Percentiles rank a stretch among this genome's conserved stretches.
These are phyloP conservation scores for Phyllosticta capitalensis DNA, from an alignment of 2,329 filamentous ascomycete genomes.

Conservation along the genomic window DNA sequence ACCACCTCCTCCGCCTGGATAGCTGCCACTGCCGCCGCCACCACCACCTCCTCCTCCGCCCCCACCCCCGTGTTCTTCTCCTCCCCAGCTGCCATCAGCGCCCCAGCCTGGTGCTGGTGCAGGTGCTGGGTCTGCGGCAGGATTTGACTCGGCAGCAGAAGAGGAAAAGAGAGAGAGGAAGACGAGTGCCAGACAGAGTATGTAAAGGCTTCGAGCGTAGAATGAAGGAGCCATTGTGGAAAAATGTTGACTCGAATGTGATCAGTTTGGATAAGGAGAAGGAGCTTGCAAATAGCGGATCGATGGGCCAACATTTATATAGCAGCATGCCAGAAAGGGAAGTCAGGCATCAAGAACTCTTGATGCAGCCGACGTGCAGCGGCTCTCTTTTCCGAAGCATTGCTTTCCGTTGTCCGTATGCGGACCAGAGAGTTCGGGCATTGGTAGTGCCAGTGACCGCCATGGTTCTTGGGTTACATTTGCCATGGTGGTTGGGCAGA, in stretches of 20 bases:
- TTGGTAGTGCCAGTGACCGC: background rate
- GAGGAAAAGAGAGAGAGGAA: background rate
- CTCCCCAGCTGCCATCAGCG: background rate
- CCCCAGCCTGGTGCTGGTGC: background rate
- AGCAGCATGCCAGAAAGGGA: conserved; percentile 5
- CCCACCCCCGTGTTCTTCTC: background rate
- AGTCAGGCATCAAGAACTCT: conserved; percentile 5
- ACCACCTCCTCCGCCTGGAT: background rate
- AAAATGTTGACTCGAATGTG: background rate
- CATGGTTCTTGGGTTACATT: background rate
- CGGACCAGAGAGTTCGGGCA: conserved; percentile 19
- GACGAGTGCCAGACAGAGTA: background rate
- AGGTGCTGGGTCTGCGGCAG: background rate
- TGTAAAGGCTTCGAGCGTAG: background rate
- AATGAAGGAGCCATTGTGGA: background rate
- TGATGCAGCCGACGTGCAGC: conserved; percentile 3
- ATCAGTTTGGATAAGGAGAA: background rate
- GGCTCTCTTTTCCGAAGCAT: conserved; percentile 10
- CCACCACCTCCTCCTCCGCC: background rate
- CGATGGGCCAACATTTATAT: background rate
- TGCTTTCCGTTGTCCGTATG: background rate
- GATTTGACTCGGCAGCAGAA: background rate
- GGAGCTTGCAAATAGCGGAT: background rate
- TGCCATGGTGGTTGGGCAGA: background rate
- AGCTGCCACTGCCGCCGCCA: background rate